Evolutionary conservation across 495 filamentous ascomycete species (phyloP), one percentile per base, ranked within the genome.

Genomic region (Penicillium ucsense): DNA sequence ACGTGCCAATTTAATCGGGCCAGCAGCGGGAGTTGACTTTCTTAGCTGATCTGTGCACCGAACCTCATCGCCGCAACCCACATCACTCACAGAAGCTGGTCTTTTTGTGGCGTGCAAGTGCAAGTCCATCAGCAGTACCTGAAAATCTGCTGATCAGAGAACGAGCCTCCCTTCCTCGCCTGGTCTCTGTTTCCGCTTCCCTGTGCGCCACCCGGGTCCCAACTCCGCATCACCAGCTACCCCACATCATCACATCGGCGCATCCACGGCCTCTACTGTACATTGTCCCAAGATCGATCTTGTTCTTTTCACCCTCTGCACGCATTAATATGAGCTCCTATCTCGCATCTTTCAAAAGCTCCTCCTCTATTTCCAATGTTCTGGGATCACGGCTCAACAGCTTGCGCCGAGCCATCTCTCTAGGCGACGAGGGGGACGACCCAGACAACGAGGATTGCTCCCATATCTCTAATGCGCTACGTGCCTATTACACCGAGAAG

Each of bases 391-490:
- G 83, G 52, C 87, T 94, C 65, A 84, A 77, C 63, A 84, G 83
- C 54, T 77, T 95, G 52, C 86, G 88, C 49, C 81, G 83, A 34
- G 83, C 81, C 31, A 83, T 92, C 63, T 83, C 89, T 46, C 76
- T 81, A 57, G 90, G 94, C 63, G 76, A 82, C 47, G 90, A 95
- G 69, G 86, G 86, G 30, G 72, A 75, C 56, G 72, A 76, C 56
- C 72, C 75, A 51, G 90, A 96, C 59, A 92, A 88, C 48, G 89
- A 94, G 69, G 89, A 95, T 68, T 85, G 92, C 71, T 90, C 89
- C 1, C 89, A 95, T 69, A 83, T 98, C 60, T 91, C 87, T 68
- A 85, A 90, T 60, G 90, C 94, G 9, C 81, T 98, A n/a, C 85
- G 92, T 44, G 85, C 81, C 47, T 95, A 97, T 75, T 98, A 98